phyloP scores from a whole-genome alignment of 441 rosid species.

The Pelargonium fulgidum region DNA sequence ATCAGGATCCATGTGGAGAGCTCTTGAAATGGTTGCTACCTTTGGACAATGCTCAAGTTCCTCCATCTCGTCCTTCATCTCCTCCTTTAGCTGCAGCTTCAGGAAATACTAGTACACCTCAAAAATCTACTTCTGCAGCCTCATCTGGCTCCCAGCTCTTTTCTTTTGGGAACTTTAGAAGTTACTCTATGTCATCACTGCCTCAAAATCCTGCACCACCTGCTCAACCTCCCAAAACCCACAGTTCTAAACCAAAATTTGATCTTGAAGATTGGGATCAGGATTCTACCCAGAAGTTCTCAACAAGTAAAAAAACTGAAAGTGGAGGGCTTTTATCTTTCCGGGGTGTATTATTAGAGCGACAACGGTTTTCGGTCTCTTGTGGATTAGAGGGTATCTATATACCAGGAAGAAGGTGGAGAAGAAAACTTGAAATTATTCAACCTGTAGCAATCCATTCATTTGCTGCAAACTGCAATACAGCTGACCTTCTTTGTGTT shows the following conservation, averaged over 20 bases:
- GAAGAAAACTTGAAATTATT: slow-evolving; percentile 83
- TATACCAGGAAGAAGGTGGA: slow-evolving; percentile 93
- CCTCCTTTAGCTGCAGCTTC: slow-evolving; percentile 45
- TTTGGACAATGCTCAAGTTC: slow-evolving; percentile 62
- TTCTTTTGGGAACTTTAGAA: slow-evolving; percentile 81
- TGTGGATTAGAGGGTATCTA: slow-evolving; percentile 96
- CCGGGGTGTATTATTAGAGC: slow-evolving; percentile 81
- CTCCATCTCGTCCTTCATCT: slow-evolving; percentile 52
- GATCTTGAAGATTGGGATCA: slow-evolving; percentile 80
- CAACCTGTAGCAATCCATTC: slow-evolving; percentile 87
- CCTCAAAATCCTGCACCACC: slow-evolving; percentile 66
- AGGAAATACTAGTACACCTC: neutral
- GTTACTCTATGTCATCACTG: slow-evolving; percentile 95
- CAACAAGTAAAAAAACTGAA: slow-evolving; percentile 40
- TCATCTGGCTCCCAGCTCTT: slow-evolving; percentile 65
- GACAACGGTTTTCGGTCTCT: slow-evolving; percentile 79
- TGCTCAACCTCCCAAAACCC: slow-evolving; percentile 47
- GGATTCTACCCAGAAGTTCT: slow-evolving; percentile 44
- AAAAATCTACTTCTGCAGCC: neutral
- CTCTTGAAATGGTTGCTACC: slow-evolving; percentile 94
- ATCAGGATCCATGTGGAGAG: slow-evolving; percentile 68
- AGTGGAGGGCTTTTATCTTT: slow-evolving; percentile 72
- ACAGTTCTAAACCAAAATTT: slow-evolving; percentile 68
- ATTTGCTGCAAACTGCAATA: slow-evolving; percentile 83
- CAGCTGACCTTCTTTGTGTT: slow-evolving; percentile 90